These are phyloP conservation scores for Pseudisothecium myosuroides DNA, from an alignment of 225 moss, liverwort and hornwort species.

Conservation along the genomic window DNA sequence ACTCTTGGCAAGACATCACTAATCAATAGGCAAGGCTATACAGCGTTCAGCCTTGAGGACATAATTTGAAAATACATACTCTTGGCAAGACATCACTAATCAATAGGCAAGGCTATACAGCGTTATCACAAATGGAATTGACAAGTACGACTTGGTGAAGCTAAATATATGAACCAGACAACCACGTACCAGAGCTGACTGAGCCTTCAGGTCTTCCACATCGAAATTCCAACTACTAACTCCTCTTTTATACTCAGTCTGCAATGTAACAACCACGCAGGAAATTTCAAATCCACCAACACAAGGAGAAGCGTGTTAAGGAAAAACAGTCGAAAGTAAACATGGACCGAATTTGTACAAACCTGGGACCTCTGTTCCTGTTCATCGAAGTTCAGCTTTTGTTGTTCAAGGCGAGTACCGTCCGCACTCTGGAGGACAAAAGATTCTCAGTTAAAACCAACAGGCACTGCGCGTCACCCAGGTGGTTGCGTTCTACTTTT, in stretches of 20 bases:
- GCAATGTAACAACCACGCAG: background rate
- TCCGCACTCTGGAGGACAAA: slow-evolving; percentile 14
- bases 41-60: background rate
- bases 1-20: background rate
- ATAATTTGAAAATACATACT: background rate
- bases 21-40: background rate
- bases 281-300: background rate
- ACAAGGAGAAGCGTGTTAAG: background rate
- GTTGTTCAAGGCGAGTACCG: slow-evolving; percentile 12
- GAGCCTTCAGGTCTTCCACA: slow-evolving; percentile 83
- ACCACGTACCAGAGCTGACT: slow-evolving; percentile 57
- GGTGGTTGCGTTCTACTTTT: background rate
- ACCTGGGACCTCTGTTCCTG: slow-evolving; percentile 41
- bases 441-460: background rate
- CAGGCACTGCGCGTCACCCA: background rate
- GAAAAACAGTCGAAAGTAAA: background rate
- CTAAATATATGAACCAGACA: background rate
- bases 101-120: background rate
- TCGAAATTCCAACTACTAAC: slow-evolving; percentile 98
- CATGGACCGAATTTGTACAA: background rate
- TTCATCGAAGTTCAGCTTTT: slow-evolving; percentile 22
- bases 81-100: background rate
- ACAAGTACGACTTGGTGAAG: background rate
- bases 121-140: background rate
- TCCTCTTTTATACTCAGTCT: slow-evolving; percentile 90